Base-by-base conservation (phyloP, 1,139 yeast genomes). In the Groenewaldozyma sp. region DNA sequence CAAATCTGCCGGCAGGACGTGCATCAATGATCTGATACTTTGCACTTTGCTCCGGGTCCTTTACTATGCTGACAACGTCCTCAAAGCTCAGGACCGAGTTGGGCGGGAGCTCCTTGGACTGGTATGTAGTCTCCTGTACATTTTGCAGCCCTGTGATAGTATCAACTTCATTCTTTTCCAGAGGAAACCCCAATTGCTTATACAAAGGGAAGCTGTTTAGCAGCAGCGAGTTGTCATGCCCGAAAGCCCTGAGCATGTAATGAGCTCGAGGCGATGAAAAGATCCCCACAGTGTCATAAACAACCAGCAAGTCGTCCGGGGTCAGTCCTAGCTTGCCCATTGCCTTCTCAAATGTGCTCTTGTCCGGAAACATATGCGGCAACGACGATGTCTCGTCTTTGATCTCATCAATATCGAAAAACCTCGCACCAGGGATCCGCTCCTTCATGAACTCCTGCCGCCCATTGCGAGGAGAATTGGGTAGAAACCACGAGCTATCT, bases 401-500 rank as follows among this genome's bases (percentile, higher is more conserved):
- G 35, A 83, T 65, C 24, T 64, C 73, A 53, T 87, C 96, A 42
- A 91, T 73, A 53, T 88, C 95, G 52, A 87, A 83, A 62, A 73
- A 87, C 4, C 78, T 76, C 1, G 96, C 73, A 3, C 71, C 65
- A 10, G 78, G 76, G 13, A 91, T 62, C 45, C 95, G 71, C 44
- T 66, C 73, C 39, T 69, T 67, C 7, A 35, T 28, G 44, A 44
- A 60, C 28, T 71, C 68, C 43, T 66, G 59, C 56, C 68, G 78
- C 49, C 83, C 93, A 49, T 73, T 68, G 38, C 73, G 67, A 9
- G 80, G 76, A 34, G 64, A 66, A 54, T 78, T 80, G 34, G 97
- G 95, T 76, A 88, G 71, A 59, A 76, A 86, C 97, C 97, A 91
- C 0, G 96, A 79, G 4, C 94, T 78, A 58, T 91, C 98, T 20